Conservation (phyloP, 2,329 filamentous ascomycete genomes). For the Penicillium sp. region DNA sequence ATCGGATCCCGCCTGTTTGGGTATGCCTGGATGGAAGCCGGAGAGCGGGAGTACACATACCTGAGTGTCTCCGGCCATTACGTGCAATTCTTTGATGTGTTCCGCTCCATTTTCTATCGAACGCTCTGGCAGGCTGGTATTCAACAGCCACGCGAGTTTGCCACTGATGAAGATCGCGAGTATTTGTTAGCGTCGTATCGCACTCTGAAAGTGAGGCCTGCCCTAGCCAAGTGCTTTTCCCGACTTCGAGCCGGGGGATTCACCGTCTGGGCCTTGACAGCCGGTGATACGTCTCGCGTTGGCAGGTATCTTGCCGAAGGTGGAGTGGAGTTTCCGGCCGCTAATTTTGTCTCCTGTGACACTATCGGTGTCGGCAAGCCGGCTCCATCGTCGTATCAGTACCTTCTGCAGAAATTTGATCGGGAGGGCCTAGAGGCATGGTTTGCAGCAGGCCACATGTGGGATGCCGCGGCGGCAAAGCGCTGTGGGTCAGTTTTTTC, state of each 20-base stretch:
- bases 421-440: conserved; percentile 23
- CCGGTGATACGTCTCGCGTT: conserved; percentile 26
- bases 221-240: conserved; percentile 38
- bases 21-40: conserved; percentile 43
- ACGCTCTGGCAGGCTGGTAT: conserved; percentile 43
- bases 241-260: conserved; percentile 33
- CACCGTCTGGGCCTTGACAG: conserved; percentile 30
- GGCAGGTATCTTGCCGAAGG: conserved; percentile 26
- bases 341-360: conserved; percentile 30
- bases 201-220: conserved; percentile 33
- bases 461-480: conserved; percentile 30
- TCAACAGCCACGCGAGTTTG: conserved; percentile 37
- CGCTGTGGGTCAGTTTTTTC: conserved; percentile 22
- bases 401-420: conserved; percentile 22
- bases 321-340: conserved; percentile 23
- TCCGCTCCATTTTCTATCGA: conserved; percentile 46
- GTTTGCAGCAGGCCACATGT: conserved; percentile 34
- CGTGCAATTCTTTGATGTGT: conserved; percentile 38
- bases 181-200: conserved; percentile 38
- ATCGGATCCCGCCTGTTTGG: conserved; percentile 42
- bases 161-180: conserved; percentile 40
- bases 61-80: conserved; percentile 43
- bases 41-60: conserved; percentile 48
- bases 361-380: conserved; percentile 28
- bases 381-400: conserved; percentile 24